A percentile compares a stretch with the other conserved stretches of the same genome.
phyloP scores from a whole-genome alignment of 225 moss, liverwort and hornwort genomes.

The Bryum argenteum region DNA sequence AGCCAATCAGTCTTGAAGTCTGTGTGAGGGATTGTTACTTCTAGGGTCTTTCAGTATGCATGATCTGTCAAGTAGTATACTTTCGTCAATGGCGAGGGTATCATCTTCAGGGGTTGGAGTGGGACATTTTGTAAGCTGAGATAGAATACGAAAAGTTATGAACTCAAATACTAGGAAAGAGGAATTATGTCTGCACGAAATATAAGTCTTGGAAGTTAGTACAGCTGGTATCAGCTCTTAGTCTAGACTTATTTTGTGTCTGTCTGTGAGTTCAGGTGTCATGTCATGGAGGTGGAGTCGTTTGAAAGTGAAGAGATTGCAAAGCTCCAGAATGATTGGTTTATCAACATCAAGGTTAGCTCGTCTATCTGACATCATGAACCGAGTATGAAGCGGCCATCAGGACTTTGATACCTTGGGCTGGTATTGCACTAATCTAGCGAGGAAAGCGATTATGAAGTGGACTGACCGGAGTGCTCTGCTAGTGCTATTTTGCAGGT shows the following conservation, averaged over 20 bases:
- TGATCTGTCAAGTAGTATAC: background rate
- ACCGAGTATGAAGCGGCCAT: background rate
- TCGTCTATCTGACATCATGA: constrained; percentile 14
- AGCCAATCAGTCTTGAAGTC: constrained; percentile 2
- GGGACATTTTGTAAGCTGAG: background rate
- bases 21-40: background rate
- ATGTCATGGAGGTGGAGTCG: constrained; percentile 99
- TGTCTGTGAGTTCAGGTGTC: constrained; percentile 70
- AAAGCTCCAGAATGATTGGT: constrained; percentile 95
- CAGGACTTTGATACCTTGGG: background rate
- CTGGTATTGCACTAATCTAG: background rate
- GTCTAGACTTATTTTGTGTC: background rate
- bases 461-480: constrained; percentile 4
- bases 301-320: constrained; percentile 95
- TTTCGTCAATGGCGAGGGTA: background rate
- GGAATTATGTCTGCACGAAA: background rate
- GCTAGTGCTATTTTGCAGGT: constrained; percentile 55
- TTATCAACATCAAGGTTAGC: constrained; percentile 87
- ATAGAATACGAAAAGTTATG: background rate
- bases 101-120: background rate
- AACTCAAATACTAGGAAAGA: too few species aligned
- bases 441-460: constrained; percentile 2
- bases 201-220: background rate
- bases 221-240: too few species aligned
- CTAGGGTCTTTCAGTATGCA: background rate